These are phyloP conservation scores for Incumbomyces lentus DNA, from an alignment of 2,329 filamentous ascomycete genomes.

Conservation along the genomic window DNA sequence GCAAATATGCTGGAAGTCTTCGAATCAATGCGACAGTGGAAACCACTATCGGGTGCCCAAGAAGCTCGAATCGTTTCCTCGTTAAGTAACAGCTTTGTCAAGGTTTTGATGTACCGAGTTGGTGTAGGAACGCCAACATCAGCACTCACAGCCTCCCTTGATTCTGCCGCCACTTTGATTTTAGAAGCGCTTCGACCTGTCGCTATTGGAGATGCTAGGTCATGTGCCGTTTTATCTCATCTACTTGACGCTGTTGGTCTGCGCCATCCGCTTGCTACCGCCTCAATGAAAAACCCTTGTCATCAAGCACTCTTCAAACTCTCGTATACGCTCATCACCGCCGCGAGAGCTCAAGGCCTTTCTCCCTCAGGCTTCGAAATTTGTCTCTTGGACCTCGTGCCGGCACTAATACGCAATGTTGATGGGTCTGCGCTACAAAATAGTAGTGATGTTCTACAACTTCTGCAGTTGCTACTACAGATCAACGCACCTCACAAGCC, in stretches of 20 bases:
- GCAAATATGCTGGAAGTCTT: conserved; percentile 71
- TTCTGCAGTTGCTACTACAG: background rate
- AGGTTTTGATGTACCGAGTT: conserved; percentile 61
- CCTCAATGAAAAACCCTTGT: background rate
- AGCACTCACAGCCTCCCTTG: conserved; percentile 51
- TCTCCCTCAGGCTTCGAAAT: conserved; percentile 1
- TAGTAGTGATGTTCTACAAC: background rate
- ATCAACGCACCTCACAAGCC: conserved; percentile 34
- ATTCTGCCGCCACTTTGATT: conserved; percentile 64
- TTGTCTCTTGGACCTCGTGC: conserved; percentile 1
- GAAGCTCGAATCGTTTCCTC: conserved; percentile 57
- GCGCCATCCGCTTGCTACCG: background rate
- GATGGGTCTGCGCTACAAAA: too few relatives aligned
- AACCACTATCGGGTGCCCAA: conserved; percentile 59
- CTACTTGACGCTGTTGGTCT: conserved; percentile 45
- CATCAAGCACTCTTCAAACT: background rate
- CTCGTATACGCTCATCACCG: background rate
- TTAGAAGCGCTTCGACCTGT: conserved; percentile 65
- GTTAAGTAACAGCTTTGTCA: conserved; percentile 60
- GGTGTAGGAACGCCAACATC: conserved; percentile 54
- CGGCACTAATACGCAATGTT: background rate
- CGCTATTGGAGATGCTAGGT: conserved; percentile 58
- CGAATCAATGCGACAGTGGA: conserved; percentile 79
- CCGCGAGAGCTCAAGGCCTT: background rate
- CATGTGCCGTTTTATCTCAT: conserved; percentile 65